Evolutionary conservation across 805 yeast species (phyloP).

Genomic region (Ogataea salicorniae): DNA sequence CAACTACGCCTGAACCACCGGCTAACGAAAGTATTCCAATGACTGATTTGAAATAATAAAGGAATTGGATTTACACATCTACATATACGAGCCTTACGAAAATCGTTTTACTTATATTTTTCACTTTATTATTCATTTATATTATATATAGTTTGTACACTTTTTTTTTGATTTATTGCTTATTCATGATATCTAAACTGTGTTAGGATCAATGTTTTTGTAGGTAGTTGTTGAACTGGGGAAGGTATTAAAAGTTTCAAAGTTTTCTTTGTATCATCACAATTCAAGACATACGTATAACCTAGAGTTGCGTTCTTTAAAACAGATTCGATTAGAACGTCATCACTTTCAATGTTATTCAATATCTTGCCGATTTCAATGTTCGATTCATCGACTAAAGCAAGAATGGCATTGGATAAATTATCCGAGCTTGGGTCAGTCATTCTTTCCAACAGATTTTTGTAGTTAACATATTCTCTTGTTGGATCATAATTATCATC

Average conservation of each 20-base stretch:
- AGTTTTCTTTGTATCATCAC: conserved; percentile 66
- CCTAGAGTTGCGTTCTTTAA: conserved; percentile 50
- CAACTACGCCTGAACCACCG: conserved; percentile 9
- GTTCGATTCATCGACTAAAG: conserved; percentile 24
- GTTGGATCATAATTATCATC: conserved; percentile 5
- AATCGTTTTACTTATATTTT: background rate
- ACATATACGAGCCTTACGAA: background rate
- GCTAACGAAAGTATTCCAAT: conserved; percentile 8
- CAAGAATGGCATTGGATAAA: conserved; percentile 68
- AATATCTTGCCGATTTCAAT: conserved; percentile 22
- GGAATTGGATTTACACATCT: background rate
- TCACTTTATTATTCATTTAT: background rate
- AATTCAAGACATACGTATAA: conserved; percentile 55
- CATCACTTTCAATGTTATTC: conserved; percentile 33
- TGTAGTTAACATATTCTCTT: conserved; percentile 8
- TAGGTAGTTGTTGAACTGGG: conserved; percentile 75
- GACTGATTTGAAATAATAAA: conserved; percentile 6
- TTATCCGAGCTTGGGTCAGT: conserved; percentile 44
- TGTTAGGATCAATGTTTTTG: conserved; percentile 68
- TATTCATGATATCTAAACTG: conserved; percentile 78
- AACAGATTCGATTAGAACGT: conserved; percentile 26
- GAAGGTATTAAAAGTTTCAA: conserved; percentile 76
- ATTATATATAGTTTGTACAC: no score
- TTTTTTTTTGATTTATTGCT: background rate
- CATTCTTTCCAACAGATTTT: conserved; percentile 22